Percentiles rank a stretch among this genome's conserved stretches.
Evolutionary conservation across 352 stramenopile species (phyloP).

Genomic region (Globisporangium spinosum): DNA sequence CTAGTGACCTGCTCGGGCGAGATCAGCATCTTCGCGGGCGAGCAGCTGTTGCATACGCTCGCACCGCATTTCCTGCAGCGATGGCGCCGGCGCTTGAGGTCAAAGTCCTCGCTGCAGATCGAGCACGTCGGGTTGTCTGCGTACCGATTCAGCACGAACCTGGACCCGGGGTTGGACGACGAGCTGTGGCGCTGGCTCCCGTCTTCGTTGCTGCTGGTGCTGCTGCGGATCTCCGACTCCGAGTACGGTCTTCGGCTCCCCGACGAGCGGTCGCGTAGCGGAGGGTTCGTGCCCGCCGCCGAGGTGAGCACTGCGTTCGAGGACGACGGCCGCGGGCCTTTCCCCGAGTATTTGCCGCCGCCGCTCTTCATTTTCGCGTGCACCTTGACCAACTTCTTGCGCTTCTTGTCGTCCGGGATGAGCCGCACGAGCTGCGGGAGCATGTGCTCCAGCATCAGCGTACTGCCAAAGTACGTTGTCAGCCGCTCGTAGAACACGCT

Average conservation of each 20-base stretch:
- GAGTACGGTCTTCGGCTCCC: constrained; percentile 38
- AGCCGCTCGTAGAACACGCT: constrained; percentile 61
- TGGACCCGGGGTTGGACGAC: constrained; percentile 30
- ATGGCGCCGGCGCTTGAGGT: constrained; percentile 70
- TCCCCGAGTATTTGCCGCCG: constrained; percentile 3
- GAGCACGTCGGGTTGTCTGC: constrained; percentile 59
- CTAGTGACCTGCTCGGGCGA: constrained; percentile 55
- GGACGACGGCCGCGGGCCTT: constrained; percentile 30
- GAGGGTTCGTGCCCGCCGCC: constrained; percentile 26
- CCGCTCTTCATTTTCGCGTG: constrained; percentile 33
- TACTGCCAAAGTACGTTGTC: constrained; percentile 58
- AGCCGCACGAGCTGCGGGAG: constrained; percentile 70
- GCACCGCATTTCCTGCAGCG: constrained; percentile 73
- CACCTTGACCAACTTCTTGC: constrained; percentile 64
- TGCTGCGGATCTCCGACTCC: constrained; percentile 40
- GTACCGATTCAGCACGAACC: constrained; percentile 39
- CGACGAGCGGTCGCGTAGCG: constrained; percentile 17
- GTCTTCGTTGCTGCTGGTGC: constrained; percentile 36
- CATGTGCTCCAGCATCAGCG: constrained; percentile 79
- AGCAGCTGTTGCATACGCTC: constrained; percentile 66
- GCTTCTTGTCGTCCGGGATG: constrained; percentile 74
- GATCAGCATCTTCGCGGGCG: constrained; percentile 70
- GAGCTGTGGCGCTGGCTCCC: constrained; percentile 6
- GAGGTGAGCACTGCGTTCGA: constrained; percentile 27
- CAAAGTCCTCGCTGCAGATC: constrained; percentile 77